Conservation (phyloP, 75 land plant genomes). For the Selaginella moellendorffii region DNA sequence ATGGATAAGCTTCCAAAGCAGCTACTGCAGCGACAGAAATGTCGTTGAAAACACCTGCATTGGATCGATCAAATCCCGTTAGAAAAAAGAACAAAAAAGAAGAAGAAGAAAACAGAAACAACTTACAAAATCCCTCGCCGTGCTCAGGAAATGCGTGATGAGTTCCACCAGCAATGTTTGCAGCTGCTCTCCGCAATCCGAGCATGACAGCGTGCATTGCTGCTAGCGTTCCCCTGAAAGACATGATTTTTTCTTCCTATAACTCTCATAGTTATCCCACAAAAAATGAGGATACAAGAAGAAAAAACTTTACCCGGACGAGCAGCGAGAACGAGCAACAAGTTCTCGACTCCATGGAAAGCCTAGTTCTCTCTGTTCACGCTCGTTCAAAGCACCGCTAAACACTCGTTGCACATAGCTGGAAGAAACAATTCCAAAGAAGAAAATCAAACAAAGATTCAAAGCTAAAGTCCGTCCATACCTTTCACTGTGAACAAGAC, state of each 20-base stretch:
- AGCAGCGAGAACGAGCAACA: slow-evolving; percentile 16
- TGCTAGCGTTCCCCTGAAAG: slow-evolving; percentile 24
- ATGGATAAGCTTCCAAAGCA: slow-evolving; percentile 20
- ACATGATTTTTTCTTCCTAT: too few species aligned
- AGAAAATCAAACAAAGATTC: not conserved
- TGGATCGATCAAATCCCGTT: not conserved
- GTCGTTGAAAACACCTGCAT: slow-evolving; percentile 29
- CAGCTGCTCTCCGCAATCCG: slow-evolving; percentile 23
- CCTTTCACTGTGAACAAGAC: slow-evolving; percentile 27
- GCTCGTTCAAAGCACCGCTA: slow-evolving; percentile 14
- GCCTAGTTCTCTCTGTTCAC: slow-evolving; percentile 21
- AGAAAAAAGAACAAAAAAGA: not conserved
- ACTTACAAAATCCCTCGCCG: slow-evolving; percentile 33
- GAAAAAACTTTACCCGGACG: slow-evolving; percentile 17
- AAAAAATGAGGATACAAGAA: not conserved
- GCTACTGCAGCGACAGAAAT: slow-evolving; percentile 25
- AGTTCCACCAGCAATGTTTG: slow-evolving; percentile 32
- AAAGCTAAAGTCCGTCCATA: slow-evolving; percentile 5
- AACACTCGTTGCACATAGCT: slow-evolving; percentile 22
- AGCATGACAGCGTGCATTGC: slow-evolving; percentile 35
- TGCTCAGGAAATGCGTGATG: slow-evolving; percentile 31
- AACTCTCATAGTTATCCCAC: not conserved
- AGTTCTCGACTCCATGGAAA: slow-evolving; percentile 31
- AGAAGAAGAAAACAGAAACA: not conserved
- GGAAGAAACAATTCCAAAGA: not conserved